These are phyloP conservation scores for Saxophila tyrrhenica DNA, from an alignment of 495 filamentous ascomycete species.

Conservation along the genomic window DNA sequence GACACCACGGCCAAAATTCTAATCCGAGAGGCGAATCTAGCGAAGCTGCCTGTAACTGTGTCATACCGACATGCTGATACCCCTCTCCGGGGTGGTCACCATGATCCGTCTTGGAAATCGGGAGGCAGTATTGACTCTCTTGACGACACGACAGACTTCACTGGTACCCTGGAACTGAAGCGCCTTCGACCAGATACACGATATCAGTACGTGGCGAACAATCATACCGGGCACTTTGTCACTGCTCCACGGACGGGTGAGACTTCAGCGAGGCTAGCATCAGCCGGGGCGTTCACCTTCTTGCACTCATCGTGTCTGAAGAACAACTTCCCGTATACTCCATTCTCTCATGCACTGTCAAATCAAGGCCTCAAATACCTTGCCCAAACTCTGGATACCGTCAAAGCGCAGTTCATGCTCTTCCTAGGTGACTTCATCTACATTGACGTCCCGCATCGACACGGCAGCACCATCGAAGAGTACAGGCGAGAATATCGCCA, in stretches of 20 bases:
- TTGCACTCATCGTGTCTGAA: conserved; percentile 87
- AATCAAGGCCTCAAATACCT: conserved; percentile 66
- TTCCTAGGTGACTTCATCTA: conserved; percentile 99
- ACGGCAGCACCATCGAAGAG: conserved; percentile 56
- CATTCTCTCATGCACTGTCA: conserved; percentile 65
- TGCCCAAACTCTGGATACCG: conserved; percentile 47
- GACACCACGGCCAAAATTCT: conserved; percentile 68
- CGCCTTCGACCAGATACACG: conserved; percentile 47
- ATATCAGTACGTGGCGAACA: conserved; percentile 74
- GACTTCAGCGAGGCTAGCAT: conserved; percentile 34
- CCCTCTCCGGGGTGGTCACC: conserved; percentile 27
- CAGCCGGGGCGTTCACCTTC: conserved; percentile 58
- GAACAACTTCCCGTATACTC: conserved; percentile 76
- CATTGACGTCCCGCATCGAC: conserved; percentile 74
- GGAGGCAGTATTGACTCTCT: conserved; percentile 54
- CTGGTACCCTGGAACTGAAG: conserved; percentile 47
- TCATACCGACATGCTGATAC: conserved; percentile 41
- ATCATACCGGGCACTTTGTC: conserved; percentile 63
- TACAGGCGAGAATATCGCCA: conserved; percentile 89
- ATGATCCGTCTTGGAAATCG: conserved; percentile 49
- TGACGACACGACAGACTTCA: conserved; percentile 70
- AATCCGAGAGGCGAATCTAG: conserved; percentile 66
- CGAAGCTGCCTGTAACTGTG: conserved; percentile 63
- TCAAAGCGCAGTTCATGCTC: conserved; percentile 79
- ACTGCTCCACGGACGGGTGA: conserved; percentile 57